These are phyloP conservation scores for Arthroderma sp. DNA, from an alignment of 2,329 filamentous ascomycete species.

Conservation along the genomic window DNA sequence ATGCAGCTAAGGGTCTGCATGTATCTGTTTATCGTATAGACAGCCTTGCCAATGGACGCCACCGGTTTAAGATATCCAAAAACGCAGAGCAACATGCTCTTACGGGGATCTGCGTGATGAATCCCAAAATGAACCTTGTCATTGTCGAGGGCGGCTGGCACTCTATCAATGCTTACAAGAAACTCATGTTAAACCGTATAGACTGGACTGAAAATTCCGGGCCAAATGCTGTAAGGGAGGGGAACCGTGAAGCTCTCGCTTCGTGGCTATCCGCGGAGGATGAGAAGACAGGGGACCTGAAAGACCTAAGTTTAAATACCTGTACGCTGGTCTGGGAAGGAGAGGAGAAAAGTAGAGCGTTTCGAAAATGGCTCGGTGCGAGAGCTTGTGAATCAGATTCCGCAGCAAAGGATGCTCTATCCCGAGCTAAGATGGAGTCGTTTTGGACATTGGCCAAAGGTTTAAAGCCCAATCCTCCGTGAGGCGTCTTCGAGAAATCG, in stretches of 20 bases:
- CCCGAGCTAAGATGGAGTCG: constrained; percentile 78
- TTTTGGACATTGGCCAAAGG: constrained; percentile 87
- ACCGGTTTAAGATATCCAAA: constrained; percentile 82
- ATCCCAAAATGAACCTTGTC: constrained; percentile 77
- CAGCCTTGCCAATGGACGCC: constrained; percentile 80
- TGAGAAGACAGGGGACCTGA: constrained; percentile 57
- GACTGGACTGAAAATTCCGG: constrained; percentile 85
- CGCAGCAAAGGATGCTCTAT: constrained; percentile 68
- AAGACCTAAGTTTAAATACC: constrained; percentile 68
- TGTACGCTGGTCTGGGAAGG: constrained; percentile 85
- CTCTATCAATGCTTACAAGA: constrained; percentile 73
- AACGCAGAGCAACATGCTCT: constrained; percentile 83
- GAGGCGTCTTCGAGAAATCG: too few relatives aligned
- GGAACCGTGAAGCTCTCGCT: constrained; percentile 49
- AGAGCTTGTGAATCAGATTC: constrained; percentile 88
- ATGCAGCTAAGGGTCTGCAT: constrained; percentile 73
- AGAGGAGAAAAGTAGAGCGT: constrained; percentile 64
- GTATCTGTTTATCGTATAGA: constrained; percentile 81
- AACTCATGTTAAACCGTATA: constrained; percentile 84
- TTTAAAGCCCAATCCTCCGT: constrained; percentile 23
- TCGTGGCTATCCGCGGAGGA: constrained; percentile 69
- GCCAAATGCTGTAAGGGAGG: constrained; percentile 44
- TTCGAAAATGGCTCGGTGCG: constrained; percentile 70
- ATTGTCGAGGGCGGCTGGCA: constrained; percentile 84
- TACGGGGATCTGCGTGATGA: constrained; percentile 81